phyloP scores from a whole-genome alignment of 306 rosid species.

The Castanea crenata region DNA sequence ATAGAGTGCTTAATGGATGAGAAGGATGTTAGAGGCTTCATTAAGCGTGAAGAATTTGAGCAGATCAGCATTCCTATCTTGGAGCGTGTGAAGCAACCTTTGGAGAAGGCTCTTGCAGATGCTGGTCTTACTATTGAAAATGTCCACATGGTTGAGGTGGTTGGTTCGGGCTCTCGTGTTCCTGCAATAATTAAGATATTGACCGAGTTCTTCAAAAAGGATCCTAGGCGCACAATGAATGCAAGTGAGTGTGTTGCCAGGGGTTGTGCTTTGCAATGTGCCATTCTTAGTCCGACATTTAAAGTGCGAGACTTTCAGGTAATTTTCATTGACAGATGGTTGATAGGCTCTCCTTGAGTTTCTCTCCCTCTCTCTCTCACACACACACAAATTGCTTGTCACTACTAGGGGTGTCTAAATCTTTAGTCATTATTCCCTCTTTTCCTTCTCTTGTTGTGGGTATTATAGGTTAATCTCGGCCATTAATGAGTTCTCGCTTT shows the following conservation, averaged over 20 bases:
- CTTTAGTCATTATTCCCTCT: neutral
- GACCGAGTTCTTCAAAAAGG: constrained; percentile 83
- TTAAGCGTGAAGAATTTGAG: constrained; percentile 96
- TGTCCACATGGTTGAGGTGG: constrained; percentile 78
- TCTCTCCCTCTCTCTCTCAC: neutral
- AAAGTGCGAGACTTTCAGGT: constrained; percentile 96
- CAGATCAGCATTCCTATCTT: constrained; percentile 70
- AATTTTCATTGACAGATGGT: neutral
- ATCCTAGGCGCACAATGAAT: constrained; percentile 97
- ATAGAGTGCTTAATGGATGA: constrained; percentile 97
- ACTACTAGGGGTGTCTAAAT: neutral
- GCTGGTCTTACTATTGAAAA: constrained; percentile 74
- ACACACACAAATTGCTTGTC: neutral
- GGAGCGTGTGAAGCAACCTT: constrained; percentile 84
- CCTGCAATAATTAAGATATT: constrained; percentile 81
- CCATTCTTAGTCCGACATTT: constrained; percentile 94
- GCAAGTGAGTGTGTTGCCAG: constrained; percentile 94
- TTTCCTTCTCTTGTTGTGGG: neutral
- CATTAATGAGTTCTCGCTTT: neutral
- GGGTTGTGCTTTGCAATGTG: constrained; percentile 93
- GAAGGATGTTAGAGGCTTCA: constrained; percentile 77
- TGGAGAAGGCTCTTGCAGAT: constrained; percentile 84
- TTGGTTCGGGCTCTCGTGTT: constrained; percentile 96
- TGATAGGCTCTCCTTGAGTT: neutral
- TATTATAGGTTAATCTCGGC: neutral